Evolutionary conservation across 495 filamentous ascomycete genomes (phyloP).

Genomic region (Jackrogersella multiformis): DNA sequence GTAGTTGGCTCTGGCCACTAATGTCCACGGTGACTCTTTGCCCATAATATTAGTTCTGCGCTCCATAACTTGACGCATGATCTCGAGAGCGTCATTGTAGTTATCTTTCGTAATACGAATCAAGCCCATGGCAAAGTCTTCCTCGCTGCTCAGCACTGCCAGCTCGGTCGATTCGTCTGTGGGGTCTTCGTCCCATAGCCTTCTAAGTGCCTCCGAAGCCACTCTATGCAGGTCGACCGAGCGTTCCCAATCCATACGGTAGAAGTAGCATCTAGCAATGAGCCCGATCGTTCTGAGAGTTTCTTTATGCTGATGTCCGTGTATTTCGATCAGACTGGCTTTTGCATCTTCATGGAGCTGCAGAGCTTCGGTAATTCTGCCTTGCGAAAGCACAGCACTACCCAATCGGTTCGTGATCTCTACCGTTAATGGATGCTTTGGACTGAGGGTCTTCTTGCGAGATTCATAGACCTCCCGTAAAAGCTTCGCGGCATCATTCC

Average conservation of each 20-base stretch:
- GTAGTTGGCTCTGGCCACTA: constrained; percentile 45
- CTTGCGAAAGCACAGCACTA: constrained; percentile 37
- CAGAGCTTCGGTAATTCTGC: constrained; percentile 44
- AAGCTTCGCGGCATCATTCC: no score
- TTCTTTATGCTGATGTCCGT: constrained; percentile 38
- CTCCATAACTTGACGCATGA: constrained; percentile 42
- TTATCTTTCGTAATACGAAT: constrained; percentile 17
- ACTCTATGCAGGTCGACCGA: constrained; percentile 35
- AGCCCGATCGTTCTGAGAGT: constrained; percentile 43
- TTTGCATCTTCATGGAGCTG: constrained; percentile 43
- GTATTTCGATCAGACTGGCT: constrained; percentile 27
- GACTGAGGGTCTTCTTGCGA: constrained; percentile 23
- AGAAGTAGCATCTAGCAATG: constrained; percentile 32
- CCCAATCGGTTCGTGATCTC: constrained; percentile 30
- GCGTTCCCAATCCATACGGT: constrained; percentile 37
- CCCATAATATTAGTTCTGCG: constrained; percentile 45
- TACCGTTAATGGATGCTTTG: constrained; percentile 39
- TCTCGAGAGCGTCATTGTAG: constrained; percentile 13
- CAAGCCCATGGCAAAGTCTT: constrained; percentile 37
- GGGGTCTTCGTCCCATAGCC: constrained; percentile 37
- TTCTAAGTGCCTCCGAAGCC: constrained; percentile 45
- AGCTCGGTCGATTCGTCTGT: constrained; percentile 31
- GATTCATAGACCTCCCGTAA: no score
- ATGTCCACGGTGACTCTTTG: constrained; percentile 51
- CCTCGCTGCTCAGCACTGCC: constrained; percentile 45